Evolutionary conservation across 495 filamentous ascomycete species (phyloP).

Genomic region (Penicillium manginii): DNA sequence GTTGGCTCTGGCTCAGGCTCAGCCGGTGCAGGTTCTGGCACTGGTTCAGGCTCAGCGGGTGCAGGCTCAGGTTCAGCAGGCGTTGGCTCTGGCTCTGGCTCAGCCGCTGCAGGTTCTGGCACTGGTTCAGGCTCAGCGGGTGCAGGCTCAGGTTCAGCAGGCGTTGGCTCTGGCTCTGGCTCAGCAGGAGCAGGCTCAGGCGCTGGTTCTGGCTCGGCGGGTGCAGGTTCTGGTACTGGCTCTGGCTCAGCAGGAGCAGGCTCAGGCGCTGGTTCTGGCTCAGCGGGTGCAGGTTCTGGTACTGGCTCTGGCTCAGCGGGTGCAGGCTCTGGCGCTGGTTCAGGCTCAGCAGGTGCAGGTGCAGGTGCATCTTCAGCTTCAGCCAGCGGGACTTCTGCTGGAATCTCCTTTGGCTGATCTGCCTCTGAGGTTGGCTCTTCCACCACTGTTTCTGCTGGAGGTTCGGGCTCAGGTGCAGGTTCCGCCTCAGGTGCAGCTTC

Average conservation of each 20-base stretch:
- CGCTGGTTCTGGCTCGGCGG: slow-evolving; percentile 6
- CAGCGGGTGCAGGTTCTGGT: slow-evolving; percentile 9
- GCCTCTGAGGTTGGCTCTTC: background rate
- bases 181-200: slow-evolving; percentile 7
- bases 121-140: slow-evolving; percentile 13
- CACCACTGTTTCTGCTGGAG: background rate
- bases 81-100: slow-evolving; percentile 12
- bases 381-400: background rate
- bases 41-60: slow-evolving; percentile 4
- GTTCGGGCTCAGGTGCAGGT: slow-evolving; percentile 9
- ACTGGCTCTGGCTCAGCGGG: slow-evolving; percentile 18
- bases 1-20: slow-evolving; percentile 11
- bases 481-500: slow-evolving; percentile 12
- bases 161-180: slow-evolving; percentile 9
- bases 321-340: background rate
- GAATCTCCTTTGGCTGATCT: no score
- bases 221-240: no score
- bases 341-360: background rate
- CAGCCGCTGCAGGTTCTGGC: slow-evolving; percentile 3
- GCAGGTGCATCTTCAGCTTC: slow-evolving; percentile 16
- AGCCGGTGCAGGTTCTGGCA: slow-evolving; percentile 3
- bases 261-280: slow-evolving; percentile 4
- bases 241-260: no score
- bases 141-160: slow-evolving; percentile 6
- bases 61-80: slow-evolving; percentile 11